phyloP scores from a whole-genome alignment of 108 stramenopile species.

The Skeletonema grethae region DNA sequence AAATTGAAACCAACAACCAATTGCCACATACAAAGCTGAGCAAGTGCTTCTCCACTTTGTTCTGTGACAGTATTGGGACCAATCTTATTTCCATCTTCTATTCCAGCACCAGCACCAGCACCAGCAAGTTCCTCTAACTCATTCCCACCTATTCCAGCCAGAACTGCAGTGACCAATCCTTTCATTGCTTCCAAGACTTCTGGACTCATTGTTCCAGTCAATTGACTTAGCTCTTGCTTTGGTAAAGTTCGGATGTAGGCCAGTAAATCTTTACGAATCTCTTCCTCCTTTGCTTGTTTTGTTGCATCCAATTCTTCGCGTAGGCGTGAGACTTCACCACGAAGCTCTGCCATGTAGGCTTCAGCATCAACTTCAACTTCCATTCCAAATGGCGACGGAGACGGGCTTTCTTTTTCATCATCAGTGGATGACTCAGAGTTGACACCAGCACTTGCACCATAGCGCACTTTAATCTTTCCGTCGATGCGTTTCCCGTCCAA shows the following conservation, averaged over 20 bases:
- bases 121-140: conserved; percentile 67
- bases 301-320: conserved; percentile 66
- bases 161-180: conserved; percentile 85
- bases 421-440: background rate
- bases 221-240: conserved; percentile 67
- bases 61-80: conserved; percentile 85
- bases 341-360: conserved; percentile 91
- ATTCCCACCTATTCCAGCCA: conserved; percentile 77
- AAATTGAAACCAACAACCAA: conserved; percentile 94
- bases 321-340: conserved; percentile 76
- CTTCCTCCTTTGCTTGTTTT: conserved; percentile 72
- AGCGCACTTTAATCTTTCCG: conserved; percentile 76
- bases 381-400: conserved; percentile 21
- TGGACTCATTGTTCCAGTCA: conserved; percentile 86
- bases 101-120: too few relatives aligned
- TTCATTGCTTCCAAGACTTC: conserved; percentile 96
- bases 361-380: conserved; percentile 92
- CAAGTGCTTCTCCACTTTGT: conserved; percentile 91
- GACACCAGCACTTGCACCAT: conserved; percentile 29
- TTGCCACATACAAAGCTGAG: conserved; percentile 99
- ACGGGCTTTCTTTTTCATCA: conserved; percentile 21
- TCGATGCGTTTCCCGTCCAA: conserved; percentile 51
- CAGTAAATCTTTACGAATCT: conserved; percentile 86
- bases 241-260: conserved; percentile 93
- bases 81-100: conserved; percentile 55